A percentile compares a stretch with the other conserved stretches of the same genome.
phyloP scores from a whole-genome alignment of 495 filamentous ascomycete genomes.

The Penicillium nucicola region DNA sequence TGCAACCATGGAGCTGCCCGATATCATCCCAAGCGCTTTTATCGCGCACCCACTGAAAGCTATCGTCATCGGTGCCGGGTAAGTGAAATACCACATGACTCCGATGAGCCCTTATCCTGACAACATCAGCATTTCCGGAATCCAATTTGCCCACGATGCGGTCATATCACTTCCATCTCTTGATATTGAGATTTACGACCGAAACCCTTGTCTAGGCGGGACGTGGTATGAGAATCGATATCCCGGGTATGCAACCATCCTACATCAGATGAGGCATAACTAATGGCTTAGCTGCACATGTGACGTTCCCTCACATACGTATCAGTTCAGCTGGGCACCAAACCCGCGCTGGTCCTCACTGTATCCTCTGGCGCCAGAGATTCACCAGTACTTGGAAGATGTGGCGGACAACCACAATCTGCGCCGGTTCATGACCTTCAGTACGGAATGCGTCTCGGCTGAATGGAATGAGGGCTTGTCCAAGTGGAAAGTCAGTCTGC shows the following conservation, averaged over 20 bases:
- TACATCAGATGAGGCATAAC: neutral
- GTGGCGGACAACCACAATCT: conserved; percentile 4
- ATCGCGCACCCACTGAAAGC: conserved; percentile 33
- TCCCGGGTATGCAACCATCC: conserved; percentile 37
- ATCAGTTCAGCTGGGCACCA: conserved; percentile 14
- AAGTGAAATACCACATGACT: conserved; percentile 37
- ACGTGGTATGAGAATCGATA: conserved; percentile 65
- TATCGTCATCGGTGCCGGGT: conserved; percentile 59
- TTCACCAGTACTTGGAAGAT: conserved; percentile 7
- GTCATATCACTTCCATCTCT: conserved; percentile 38
- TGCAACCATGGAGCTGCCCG: neutral
- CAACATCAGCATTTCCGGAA: conserved; percentile 2
- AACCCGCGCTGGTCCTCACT: conserved; percentile 15
- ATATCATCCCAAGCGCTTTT: conserved; percentile 1
- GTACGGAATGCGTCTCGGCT: neutral
- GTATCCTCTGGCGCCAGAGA: conserved; percentile 11
- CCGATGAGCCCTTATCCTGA: conserved; percentile 23
- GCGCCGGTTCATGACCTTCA: conserved; percentile 2
- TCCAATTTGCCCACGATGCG: conserved; percentile 24
- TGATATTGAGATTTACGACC: conserved; percentile 63
- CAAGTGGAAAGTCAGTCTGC: neutral
- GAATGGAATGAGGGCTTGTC: conserved; percentile 4
- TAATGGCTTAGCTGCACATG: conserved; percentile 10
- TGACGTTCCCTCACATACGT: conserved; percentile 13
- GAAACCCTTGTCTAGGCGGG: conserved; percentile 61